Evolutionary conservation across 2,329 filamentous ascomycete genomes (phyloP).

Genomic region (Verticillium zaregamsianum): DNA sequence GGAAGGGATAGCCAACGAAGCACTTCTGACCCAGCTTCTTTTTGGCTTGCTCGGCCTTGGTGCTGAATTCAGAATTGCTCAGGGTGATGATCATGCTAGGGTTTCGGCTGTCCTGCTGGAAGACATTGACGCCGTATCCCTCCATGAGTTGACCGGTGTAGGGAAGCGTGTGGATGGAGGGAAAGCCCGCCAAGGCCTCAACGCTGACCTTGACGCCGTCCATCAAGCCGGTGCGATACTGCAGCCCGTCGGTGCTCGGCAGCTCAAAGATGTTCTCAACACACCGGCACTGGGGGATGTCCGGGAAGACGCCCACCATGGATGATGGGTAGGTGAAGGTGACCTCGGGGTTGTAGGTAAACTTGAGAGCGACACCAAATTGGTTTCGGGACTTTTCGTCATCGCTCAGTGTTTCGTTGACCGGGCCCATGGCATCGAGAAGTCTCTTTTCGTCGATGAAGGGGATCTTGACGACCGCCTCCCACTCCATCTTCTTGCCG

Average conservation of each 20-base stretch:
- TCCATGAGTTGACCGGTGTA: conserved; percentile 68
- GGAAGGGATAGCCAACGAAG: conserved; percentile 89
- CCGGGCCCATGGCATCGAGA: conserved; percentile 79
- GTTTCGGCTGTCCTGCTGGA: conserved; percentile 92
- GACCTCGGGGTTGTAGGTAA: conserved; percentile 74
- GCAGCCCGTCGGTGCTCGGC: conserved; percentile 84
- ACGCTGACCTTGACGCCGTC: conserved; percentile 78
- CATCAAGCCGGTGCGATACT: conserved; percentile 79
- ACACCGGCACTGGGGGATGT: conserved; percentile 81
- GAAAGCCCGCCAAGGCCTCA: conserved; percentile 88
- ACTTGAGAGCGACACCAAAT: conserved; percentile 90
- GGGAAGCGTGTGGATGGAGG: conserved; percentile 79
- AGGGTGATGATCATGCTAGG: conserved; percentile 94
- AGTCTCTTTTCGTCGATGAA: conserved; percentile 94
- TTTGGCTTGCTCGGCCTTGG: conserved; percentile 69
- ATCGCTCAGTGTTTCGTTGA: conserved; percentile 70
- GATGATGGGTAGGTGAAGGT: conserved; percentile 86
- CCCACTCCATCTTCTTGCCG: conserved; percentile 99
- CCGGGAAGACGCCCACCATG: conserved; percentile 83
- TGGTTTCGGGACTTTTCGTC: conserved; percentile 81
- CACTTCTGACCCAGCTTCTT: conserved; percentile 79
- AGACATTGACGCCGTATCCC: conserved; percentile 87
- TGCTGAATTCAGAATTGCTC: conserved; percentile 66
- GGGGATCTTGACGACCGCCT: conserved; percentile 97
- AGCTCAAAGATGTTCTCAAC: conserved; percentile 96